These are phyloP conservation scores for Trichoderma orchidacearum DNA, from an alignment of 495 filamentous ascomycete species.

Conservation along the genomic window DNA sequence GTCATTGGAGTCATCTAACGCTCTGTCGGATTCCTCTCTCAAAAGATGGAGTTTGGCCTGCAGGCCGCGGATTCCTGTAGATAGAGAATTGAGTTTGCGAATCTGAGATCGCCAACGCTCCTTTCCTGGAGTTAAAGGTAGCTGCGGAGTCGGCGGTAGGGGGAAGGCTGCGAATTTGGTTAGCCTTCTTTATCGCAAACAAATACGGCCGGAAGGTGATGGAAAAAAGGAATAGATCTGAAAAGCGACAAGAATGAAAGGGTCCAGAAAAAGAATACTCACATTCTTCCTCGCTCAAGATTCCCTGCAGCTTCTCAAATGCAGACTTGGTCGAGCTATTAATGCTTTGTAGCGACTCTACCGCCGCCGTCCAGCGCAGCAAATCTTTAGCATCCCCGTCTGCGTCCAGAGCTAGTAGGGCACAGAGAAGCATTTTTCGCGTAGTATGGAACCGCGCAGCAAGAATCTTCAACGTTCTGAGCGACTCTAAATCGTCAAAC, in stretches of 20 bases:
- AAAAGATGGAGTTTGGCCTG: slow-evolving; percentile 92
- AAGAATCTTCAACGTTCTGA: slow-evolving; percentile 65
- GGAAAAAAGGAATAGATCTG: slow-evolving; percentile 2
- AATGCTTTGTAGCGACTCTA: slow-evolving; percentile 58
- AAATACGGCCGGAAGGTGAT: too few relatives aligned
- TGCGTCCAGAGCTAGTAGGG: slow-evolving; percentile 75
- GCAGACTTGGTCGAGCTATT: slow-evolving; percentile 42
- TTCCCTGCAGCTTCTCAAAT: slow-evolving; percentile 41
- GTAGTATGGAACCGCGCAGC: slow-evolving; percentile 68
- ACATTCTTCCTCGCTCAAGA: slow-evolving; percentile 79
- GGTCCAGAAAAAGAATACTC: slow-evolving; percentile 17
- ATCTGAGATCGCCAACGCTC: slow-evolving; percentile 76
- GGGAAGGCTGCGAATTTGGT: slow-evolving; percentile 24
- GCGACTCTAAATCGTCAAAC: slow-evolving; percentile 60
- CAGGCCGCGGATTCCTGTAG: slow-evolving; percentile 78
- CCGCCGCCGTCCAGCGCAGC: slow-evolving; percentile 60
- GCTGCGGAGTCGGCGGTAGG: slow-evolving; percentile 39
- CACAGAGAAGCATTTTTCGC: slow-evolving; percentile 73
- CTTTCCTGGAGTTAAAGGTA: slow-evolving; percentile 57
- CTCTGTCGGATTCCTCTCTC: slow-evolving; percentile 74
- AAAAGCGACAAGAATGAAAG: not conserved
- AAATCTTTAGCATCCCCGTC: slow-evolving; percentile 72
- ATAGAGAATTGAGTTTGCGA: slow-evolving; percentile 71
- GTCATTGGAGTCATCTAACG: slow-evolving; percentile 60
- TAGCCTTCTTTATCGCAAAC: too few relatives aligned